Conservation (phyloP, 78 protist genomes). For the Polysphondylium violaceum region DNA sequence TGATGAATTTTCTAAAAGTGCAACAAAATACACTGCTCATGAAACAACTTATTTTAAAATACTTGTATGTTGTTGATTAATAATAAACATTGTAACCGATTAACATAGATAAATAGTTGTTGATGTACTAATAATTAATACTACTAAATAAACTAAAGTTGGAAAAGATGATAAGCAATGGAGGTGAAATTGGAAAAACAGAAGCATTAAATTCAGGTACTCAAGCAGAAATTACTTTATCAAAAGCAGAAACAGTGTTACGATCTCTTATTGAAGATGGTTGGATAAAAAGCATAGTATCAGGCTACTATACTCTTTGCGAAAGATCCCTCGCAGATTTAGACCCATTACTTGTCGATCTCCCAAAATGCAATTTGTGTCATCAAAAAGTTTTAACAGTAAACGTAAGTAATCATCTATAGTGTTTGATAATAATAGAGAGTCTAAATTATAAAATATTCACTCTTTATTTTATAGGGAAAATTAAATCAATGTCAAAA, state of each 20-base stretch:
- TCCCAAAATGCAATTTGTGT: slow-evolving; percentile 42
- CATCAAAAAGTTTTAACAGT: slow-evolving; percentile 14
- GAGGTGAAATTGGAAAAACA: slow-evolving; percentile 31
- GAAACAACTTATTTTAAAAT: slow-evolving; percentile 25
- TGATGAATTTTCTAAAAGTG: slow-evolving; percentile 26
- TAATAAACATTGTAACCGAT: too few species aligned
- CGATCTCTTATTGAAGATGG: slow-evolving; percentile 30
- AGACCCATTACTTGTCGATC: slow-evolving; percentile 1
- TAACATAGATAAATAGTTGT: too few species aligned
- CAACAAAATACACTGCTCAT: slow-evolving; percentile 4
- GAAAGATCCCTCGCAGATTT: slow-evolving; percentile 31
- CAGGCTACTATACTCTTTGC: neutral
- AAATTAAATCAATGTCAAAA: slow-evolving; percentile 9
- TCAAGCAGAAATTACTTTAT: neutral
- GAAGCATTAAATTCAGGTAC: neutral
- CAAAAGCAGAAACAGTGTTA: slow-evolving; percentile 18
- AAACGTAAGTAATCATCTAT: neutral
- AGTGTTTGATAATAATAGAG: neutral
- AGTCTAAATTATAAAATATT: neutral
- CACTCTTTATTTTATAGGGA: neutral
- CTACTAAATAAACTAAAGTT: too few species aligned
- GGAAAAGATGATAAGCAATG: too few species aligned
- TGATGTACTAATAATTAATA: too few species aligned
- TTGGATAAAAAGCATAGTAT: slow-evolving; percentile 21
- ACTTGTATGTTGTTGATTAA: too few species aligned